phyloP scores from a whole-genome alignment of 179 eudicot species.

The Sideroxylon spinosum region DNA sequence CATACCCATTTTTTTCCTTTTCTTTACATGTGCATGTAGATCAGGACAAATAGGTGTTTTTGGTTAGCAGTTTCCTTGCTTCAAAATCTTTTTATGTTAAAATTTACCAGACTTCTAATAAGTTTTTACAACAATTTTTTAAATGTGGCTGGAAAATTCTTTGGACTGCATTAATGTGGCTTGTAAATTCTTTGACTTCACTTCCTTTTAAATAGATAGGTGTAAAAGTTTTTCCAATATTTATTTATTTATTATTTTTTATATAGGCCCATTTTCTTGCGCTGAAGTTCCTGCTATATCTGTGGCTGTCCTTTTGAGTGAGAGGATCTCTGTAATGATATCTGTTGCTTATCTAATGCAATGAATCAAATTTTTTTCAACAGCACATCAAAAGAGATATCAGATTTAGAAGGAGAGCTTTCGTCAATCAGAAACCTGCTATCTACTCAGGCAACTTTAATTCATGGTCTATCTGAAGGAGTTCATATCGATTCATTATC shows the following conservation, averaged over 20 bases:
- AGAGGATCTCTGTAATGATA: neutral
- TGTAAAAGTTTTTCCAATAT: neutral
- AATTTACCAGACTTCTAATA: neutral
- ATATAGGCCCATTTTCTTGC: neutral
- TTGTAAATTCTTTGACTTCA: too few species aligned
- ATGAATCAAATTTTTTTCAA: neutral
- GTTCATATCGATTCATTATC: conserved; percentile 66
- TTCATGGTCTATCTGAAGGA: conserved; percentile 92
- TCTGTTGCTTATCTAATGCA: neutral
- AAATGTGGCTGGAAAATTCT: neutral
- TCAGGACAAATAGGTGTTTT: neutral
- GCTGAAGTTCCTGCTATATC: neutral
- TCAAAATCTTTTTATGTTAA: neutral
- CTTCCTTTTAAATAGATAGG: neutral
- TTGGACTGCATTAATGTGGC: neutral
- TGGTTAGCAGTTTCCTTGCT: neutral
- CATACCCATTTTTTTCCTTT: neutral
- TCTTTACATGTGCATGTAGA: neutral
- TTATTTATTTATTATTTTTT: neutral
- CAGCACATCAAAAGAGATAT: conserved; percentile 97
- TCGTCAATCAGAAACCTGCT: conserved; percentile 85
- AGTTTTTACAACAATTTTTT: neutral
- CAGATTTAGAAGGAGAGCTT: conserved; percentile 98
- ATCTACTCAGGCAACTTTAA: conserved; percentile 87
- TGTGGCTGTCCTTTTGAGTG: neutral